Evolutionary conservation across 768 basidiomycete species (phyloP).

Genomic region (Epithele typhae): DNA sequence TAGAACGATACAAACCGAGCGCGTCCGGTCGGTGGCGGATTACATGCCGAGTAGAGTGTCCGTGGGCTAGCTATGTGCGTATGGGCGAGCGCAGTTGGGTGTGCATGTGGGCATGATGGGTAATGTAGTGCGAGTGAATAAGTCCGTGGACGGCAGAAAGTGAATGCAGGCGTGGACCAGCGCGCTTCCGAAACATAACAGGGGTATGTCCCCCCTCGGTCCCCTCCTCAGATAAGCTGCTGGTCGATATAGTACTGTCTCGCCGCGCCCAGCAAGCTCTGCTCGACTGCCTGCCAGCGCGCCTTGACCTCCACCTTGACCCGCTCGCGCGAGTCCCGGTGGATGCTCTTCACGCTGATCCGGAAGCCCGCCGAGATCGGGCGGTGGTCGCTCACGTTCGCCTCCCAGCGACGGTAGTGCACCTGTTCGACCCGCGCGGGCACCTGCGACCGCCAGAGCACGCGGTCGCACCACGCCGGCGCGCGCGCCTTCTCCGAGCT

Average conservation of each 20-base stretch:
- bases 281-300: conserved; percentile 43
- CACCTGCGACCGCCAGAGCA: conserved; percentile 69
- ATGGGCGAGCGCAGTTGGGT: not conserved
- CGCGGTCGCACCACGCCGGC: conserved; percentile 96
- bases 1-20: conserved; percentile 13
- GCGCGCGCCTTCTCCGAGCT: conserved; percentile 82
- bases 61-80: no score
- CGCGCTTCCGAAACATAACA: no score
- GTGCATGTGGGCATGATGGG: conserved; percentile 1
- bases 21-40: no score
- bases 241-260: conserved; percentile 33
- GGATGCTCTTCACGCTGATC: conserved; percentile 70
- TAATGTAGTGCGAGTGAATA: conserved; percentile 1
- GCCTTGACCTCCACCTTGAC: conserved; percentile 54
- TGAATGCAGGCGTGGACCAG: no score
- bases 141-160: not conserved
- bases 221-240: conserved; percentile 20
- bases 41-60: no score
- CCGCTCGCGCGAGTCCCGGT: conserved; percentile 49
- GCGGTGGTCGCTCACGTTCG: conserved; percentile 85
- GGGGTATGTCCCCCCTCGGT: no score
- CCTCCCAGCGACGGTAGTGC: conserved; percentile 80
- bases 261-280: conserved; percentile 26
- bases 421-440: conserved; percentile 56
- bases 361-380: conserved; percentile 80